Conservation (phyloP, 495 filamentous ascomycete genomes). For the Neurospora sp. region DNA sequence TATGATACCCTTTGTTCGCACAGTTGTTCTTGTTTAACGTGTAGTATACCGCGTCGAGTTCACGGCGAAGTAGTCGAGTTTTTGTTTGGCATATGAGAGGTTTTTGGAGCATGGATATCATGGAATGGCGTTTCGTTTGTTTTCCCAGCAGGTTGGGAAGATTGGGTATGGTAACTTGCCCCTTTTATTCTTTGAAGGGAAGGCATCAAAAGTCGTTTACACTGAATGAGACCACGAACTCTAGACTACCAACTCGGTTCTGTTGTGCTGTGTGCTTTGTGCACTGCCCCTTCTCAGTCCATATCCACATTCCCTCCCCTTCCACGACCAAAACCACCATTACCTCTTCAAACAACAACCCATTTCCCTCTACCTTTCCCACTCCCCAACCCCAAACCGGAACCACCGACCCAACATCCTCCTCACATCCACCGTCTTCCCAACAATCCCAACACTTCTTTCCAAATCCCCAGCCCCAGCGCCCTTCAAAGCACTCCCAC, state of each 20-base stretch:
- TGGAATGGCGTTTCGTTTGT: slow-evolving; percentile 21
- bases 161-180: not conserved
- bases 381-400: slow-evolving; percentile 37
- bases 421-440: slow-evolving; percentile 56
- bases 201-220: not conserved
- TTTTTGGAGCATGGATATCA: slow-evolving; percentile 7
- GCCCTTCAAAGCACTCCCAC: slow-evolving; percentile 40
- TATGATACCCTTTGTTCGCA: not conserved
- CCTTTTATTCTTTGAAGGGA: not conserved
- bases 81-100: not conserved
- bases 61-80: not conserved
- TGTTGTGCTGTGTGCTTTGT: not conserved
- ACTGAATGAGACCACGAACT: not conserved
- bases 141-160: slow-evolving; percentile 1
- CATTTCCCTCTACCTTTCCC: slow-evolving; percentile 17
- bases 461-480: slow-evolving; percentile 32
- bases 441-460: slow-evolving; percentile 44
- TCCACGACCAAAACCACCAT: not conserved
- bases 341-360: not conserved
- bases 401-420: slow-evolving; percentile 67
- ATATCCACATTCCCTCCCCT: not conserved
- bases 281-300: not conserved
- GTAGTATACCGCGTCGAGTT: not conserved
- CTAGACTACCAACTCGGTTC: not conserved
- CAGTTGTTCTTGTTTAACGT: not conserved